Conservation (phyloP, 371 early-diverging fungal species). For the Conidiobolus incongruus region DNA sequence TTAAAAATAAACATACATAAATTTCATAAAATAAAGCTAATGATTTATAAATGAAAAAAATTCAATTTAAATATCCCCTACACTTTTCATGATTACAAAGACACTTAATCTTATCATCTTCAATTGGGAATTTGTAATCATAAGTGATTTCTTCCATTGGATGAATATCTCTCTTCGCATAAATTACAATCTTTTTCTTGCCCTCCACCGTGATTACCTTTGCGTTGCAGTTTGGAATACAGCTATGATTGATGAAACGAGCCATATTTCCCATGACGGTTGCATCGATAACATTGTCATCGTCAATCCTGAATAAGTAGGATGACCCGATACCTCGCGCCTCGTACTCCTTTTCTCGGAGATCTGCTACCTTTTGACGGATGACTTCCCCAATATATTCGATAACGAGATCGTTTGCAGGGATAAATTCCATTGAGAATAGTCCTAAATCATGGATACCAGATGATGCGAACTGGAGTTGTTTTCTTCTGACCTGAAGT, state of each 20-base stretch:
- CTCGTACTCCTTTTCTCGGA: slow-evolving; percentile 82
- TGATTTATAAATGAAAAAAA: not conserved
- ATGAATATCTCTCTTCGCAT: slow-evolving; percentile 67
- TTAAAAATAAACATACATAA: no score
- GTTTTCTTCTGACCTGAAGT: slow-evolving; percentile 70
- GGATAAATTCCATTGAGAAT: slow-evolving; percentile 79
- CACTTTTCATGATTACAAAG: slow-evolving; percentile 69
- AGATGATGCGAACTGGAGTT: slow-evolving; percentile 67
- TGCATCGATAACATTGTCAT: slow-evolving; percentile 93
- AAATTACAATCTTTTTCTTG: slow-evolving; percentile 81
- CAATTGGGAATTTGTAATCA: slow-evolving; percentile 94
- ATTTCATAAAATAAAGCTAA: no score
- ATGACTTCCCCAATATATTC: slow-evolving; percentile 98
- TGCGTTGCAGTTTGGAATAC: slow-evolving; percentile 94
- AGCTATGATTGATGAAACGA: slow-evolving; percentile 95
- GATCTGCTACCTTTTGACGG: slow-evolving; percentile 85
- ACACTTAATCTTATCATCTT: slow-evolving; percentile 77
- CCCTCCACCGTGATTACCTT: slow-evolving; percentile 71
- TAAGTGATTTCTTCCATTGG: slow-evolving; percentile 96
- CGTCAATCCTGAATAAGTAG: slow-evolving; percentile 93
- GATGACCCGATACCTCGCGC: slow-evolving; percentile 75
- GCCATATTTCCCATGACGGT: slow-evolving; percentile 94
- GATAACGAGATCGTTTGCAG: slow-evolving; percentile 84
- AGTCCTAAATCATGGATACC: slow-evolving; percentile 93
- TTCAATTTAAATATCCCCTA: slow-evolving; percentile 34